These are phyloP conservation scores for Alternaria hordeiaustralica DNA, from an alignment of 2,329 filamentous ascomycete genomes.

Conservation along the genomic window DNA sequence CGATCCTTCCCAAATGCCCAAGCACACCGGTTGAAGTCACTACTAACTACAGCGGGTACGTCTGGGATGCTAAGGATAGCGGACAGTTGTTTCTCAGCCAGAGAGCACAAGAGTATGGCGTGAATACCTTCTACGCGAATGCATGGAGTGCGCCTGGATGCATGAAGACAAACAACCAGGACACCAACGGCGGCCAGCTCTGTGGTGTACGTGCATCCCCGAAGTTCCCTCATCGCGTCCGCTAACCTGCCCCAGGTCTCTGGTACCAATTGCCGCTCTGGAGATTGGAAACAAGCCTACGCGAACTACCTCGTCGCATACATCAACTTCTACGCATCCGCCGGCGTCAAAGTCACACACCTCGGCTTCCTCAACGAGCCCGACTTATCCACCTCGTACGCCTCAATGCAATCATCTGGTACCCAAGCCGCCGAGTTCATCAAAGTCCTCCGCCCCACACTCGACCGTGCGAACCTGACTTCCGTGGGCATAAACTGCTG, in stretches of 20 bases:
- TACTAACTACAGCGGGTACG: conserved; percentile 32
- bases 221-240: neutral
- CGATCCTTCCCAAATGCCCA: conserved; percentile 35
- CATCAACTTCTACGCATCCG: conserved; percentile 51
- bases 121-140: conserved; percentile 57
- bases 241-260: neutral
- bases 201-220: conserved; percentile 51
- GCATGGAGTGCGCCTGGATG: conserved; percentile 60
- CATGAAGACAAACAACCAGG: conserved; percentile 59
- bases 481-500: neutral
- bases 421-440: conserved; percentile 15
- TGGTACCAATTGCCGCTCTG: conserved; percentile 45
- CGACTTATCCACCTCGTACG: conserved; percentile 51
- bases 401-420: conserved; percentile 56
- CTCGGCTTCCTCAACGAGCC: conserved; percentile 57
- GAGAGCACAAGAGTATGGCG: conserved; percentile 54
- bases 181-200: conserved; percentile 54
- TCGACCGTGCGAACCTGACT: neutral
- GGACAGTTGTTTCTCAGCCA: conserved; percentile 62
- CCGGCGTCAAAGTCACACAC: conserved; percentile 51
- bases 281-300: conserved; percentile 58
- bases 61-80: conserved; percentile 6
- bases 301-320: conserved; percentile 58
- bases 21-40: conserved; percentile 22
- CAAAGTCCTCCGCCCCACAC: neutral